Conservation (phyloP, 2,329 filamentous ascomycete genomes). For the Pseudogymnoascus sp. region DNA sequence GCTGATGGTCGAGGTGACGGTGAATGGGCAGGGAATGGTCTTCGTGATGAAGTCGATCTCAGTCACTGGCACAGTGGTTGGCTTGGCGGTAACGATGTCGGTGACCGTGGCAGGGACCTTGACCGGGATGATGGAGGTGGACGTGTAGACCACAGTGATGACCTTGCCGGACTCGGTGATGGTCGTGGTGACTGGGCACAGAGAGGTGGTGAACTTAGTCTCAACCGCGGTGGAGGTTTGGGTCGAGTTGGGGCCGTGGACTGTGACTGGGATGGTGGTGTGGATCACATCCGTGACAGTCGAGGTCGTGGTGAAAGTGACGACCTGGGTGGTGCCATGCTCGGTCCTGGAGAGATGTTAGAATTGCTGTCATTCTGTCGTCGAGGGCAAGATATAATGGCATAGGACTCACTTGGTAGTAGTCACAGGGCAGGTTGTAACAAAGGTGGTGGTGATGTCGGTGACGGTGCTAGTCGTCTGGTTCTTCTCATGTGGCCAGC, state of each 20-base stretch:
- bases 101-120: constrained; percentile 9
- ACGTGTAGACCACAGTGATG: constrained; percentile 22
- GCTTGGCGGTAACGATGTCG: neutral
- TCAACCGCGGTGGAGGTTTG: constrained; percentile 17
- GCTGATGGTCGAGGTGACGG: constrained; percentile 6
- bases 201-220: constrained; percentile 28
- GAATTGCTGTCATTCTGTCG: neutral
- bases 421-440: constrained; percentile 21
- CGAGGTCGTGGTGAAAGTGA: constrained; percentile 18
- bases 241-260: constrained; percentile 27
- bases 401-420: constrained; percentile 14
- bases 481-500: constrained; percentile 2
- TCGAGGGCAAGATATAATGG: constrained; percentile 9
- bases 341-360: constrained; percentile 10
- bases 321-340: constrained; percentile 19
- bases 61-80: constrained; percentile 7
- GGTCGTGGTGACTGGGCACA: constrained; percentile 40
- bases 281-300: constrained; percentile 6
- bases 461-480: constrained; percentile 15
- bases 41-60: constrained; percentile 14
- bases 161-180: constrained; percentile 37
- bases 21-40: constrained; percentile 9
- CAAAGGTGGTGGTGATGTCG: constrained; percentile 16
- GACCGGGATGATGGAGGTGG: constrained; percentile 21
- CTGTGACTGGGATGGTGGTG: constrained; percentile 12